Conservation (phyloP, 768 basidiomycete species). For the Xerocomellus intermedius region DNA sequence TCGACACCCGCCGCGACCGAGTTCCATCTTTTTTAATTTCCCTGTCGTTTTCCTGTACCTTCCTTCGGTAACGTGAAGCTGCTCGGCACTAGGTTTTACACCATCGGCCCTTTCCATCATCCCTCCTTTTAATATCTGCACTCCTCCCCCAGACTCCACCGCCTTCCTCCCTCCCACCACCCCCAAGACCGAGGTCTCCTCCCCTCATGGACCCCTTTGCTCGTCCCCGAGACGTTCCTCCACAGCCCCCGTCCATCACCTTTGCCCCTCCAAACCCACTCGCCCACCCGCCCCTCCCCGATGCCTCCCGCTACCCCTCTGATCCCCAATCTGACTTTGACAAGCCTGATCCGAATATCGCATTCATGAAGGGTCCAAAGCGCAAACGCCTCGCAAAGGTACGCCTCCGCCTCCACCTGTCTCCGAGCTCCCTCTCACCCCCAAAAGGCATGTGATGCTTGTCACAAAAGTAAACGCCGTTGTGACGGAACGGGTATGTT, state of each 20-base stretch:
- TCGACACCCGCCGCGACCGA: neutral
- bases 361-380: slow-evolving; percentile 53
- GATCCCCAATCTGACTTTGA: slow-evolving; percentile 24
- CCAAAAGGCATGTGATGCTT: slow-evolving; percentile 71
- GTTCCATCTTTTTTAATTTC: slow-evolving; percentile 14
- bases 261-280: slow-evolving; percentile 23
- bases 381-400: slow-evolving; percentile 55
- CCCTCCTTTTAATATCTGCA: slow-evolving; percentile 27
- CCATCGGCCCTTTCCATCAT: slow-evolving; percentile 25
- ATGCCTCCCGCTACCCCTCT: slow-evolving; percentile 19
- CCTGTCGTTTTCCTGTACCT: slow-evolving; percentile 19
- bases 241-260: slow-evolving; percentile 20
- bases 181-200: neutral
- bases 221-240: slow-evolving; percentile 22
- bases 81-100: slow-evolving; percentile 27
- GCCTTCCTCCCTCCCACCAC: slow-evolving; percentile 4
- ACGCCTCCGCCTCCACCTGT: slow-evolving; percentile 5
- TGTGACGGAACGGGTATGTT: slow-evolving; percentile 76
- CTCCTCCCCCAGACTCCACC: neutral
- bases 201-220: slow-evolving; percentile 37
- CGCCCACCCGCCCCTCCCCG: slow-evolving; percentile 17
- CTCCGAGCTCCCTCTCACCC: slow-evolving; percentile 8
- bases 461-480: slow-evolving; percentile 81
- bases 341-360: slow-evolving; percentile 34
- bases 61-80: slow-evolving; percentile 26